phyloP scores from a whole-genome alignment of 1,284 basidiomycete genomes.

The Hemileia vastatrix region DNA sequence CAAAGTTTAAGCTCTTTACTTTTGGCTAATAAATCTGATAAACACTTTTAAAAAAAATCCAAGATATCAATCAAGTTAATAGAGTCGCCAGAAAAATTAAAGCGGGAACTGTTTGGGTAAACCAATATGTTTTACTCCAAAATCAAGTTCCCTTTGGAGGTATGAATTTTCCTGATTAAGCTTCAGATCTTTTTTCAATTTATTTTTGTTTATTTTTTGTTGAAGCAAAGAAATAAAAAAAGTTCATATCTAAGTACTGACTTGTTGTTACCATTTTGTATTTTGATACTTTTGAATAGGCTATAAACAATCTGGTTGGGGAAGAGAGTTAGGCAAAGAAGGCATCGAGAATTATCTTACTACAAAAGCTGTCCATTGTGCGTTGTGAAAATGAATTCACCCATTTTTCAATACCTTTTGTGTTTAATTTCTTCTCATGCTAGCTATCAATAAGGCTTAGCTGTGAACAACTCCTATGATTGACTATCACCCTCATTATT shows the following conservation, averaged over 20 bases:
- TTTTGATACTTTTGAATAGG: constrained; percentile 11
- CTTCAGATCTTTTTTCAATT: not conserved
- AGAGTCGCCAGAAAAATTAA: constrained; percentile 27
- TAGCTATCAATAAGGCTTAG: too few species aligned
- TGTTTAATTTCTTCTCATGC: not conserved
- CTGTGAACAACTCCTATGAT: too few species aligned
- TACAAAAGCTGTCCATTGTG: constrained; percentile 21
- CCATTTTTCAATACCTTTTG: not conserved
- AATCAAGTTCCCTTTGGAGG: constrained; percentile 4
- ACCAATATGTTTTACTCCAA: constrained; percentile 23
- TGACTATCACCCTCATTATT: too few species aligned
- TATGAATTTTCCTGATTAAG: not conserved
- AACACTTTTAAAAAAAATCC: not conserved
- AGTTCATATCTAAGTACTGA: not conserved
- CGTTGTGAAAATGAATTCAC: not conserved
- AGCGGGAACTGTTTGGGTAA: constrained; percentile 33
- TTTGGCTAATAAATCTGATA: too few species aligned
- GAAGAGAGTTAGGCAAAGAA: constrained; percentile 24
- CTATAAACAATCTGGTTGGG: constrained; percentile 23
- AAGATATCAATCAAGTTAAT: constrained; percentile 20
- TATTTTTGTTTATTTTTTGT: not conserved
- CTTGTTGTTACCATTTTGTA: too few species aligned
- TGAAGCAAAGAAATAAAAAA: not conserved
- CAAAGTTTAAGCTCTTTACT: too few species aligned
- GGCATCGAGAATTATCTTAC: constrained; percentile 23